Base-by-base conservation (phyloP, 495 filamentous ascomycete genomes). In the Friedmanniomyces simplex region DNA sequence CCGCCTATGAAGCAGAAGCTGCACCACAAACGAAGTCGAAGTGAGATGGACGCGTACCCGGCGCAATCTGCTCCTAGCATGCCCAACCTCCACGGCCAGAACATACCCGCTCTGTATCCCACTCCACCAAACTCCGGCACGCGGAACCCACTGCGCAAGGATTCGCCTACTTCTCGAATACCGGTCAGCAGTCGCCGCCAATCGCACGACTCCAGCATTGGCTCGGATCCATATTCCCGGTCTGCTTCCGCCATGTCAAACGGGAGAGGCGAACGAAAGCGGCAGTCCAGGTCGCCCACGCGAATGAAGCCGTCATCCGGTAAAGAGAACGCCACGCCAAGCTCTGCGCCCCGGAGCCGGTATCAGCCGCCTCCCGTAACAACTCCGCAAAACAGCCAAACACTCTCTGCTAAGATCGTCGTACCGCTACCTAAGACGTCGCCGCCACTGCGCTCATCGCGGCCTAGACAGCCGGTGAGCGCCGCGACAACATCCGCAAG, bases 381-480 rank as follows among this genome's bases (percentile, higher is more conserved):
- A 12, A 54, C 52, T 1, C 13, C 54, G 7, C 21, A 36, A 25
- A 60, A 55, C 18, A 78, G 73, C 53, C 75, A 77, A 22, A 78
- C 72, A 42, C 67, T 87, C 16, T 75, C 78, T 52, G 85, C 82
- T n/a, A 84, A 84, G 71, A 83, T 88, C 59, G 76, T 79, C 52
- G 76, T 78, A 18, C 80, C 83, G 12, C 75, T 71, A 30, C 77
- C 78, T 6, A 81, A 82, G 54, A 79, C 78, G 54, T 88, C 85
- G 43, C 90, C 90, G 0, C 84, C 82, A 13, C 73, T 96, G 21
- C 80, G 90, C 56, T 91, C 88, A 61, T 95, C 90, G 11, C 77
- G 87, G 41, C 87, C 88, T 20, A 77, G 90, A 28, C 84, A 87
- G 68, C 85, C 86, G 11, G 83, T 95, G 30, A 88, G 88, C 30